Evolutionary conservation across 371 early-diverging fungal genomes (phyloP).

Genomic region (Mucor lusitanicus): DNA sequence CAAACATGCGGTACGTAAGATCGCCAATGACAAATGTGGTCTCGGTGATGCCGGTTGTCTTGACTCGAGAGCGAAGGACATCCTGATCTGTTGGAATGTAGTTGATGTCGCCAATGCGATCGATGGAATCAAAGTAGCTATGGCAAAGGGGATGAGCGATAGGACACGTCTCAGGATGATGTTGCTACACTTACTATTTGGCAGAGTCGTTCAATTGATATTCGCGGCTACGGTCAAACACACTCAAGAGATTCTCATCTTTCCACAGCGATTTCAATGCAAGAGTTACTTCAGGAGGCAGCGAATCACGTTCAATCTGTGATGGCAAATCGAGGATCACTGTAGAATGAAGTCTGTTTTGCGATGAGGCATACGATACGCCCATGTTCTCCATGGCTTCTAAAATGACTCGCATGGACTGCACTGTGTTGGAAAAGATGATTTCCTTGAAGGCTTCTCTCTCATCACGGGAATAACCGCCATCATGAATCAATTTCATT

Average conservation of each 20-base stretch:
- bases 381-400: slow-evolving; percentile 84
- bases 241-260: slow-evolving; percentile 74
- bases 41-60: slow-evolving; percentile 88
- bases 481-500: slow-evolving; percentile 94
- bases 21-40: slow-evolving; percentile 82
- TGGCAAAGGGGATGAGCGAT: background rate
- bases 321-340: slow-evolving; percentile 53
- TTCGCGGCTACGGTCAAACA: slow-evolving; percentile 73
- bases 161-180: background rate
- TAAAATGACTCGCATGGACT: slow-evolving; percentile 87
- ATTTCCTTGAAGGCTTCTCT: slow-evolving; percentile 85
- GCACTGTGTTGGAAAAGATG: slow-evolving; percentile 86
- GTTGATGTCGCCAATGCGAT: slow-evolving; percentile 71
- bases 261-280: slow-evolving; percentile 77
- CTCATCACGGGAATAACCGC: slow-evolving; percentile 86
- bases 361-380: slow-evolving; percentile 61
- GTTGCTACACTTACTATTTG: slow-evolving; percentile 59
- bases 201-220: slow-evolving; percentile 88
- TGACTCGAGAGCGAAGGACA: slow-evolving; percentile 79
- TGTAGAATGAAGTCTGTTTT: slow-evolving; percentile 54
- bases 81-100: slow-evolving; percentile 92
- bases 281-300: slow-evolving; percentile 58
- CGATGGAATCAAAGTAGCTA: slow-evolving; percentile 86
- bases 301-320: slow-evolving; percentile 70
- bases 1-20: slow-evolving; percentile 87